These are phyloP conservation scores for Hansenula sp. DNA, from an alignment of 1,139 yeast species.

Conservation along the genomic window DNA sequence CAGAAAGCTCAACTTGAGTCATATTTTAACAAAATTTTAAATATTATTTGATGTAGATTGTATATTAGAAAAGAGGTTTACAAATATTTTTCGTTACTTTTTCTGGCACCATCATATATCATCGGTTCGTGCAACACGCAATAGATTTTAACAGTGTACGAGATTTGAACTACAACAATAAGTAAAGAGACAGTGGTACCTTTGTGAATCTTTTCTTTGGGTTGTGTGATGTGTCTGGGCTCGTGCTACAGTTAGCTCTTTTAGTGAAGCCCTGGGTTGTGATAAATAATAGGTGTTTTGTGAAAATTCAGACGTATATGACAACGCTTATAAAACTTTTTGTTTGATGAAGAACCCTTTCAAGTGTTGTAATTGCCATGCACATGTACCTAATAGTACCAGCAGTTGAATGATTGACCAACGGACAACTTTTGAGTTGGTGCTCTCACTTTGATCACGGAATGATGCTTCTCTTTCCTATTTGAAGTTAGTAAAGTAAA, in stretches of 20 bases:
- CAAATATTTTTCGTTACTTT: too few relatives aligned
- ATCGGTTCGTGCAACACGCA: too few relatives aligned
- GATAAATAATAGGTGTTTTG: too few relatives aligned
- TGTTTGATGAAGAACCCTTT: constrained; percentile 60
- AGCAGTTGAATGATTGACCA: constrained; percentile 52
- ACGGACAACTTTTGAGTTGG: constrained; percentile 45
- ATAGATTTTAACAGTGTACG: too few relatives aligned
- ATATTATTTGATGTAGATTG: background rate
- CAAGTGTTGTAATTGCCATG: constrained; percentile 58
- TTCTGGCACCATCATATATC: background rate
- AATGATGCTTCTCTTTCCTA: constrained; percentile 46
- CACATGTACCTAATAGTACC: constrained; percentile 44
- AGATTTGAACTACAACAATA: too few relatives aligned
- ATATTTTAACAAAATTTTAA: background rate
- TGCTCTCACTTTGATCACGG: constrained; percentile 50
- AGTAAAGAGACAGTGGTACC: too few relatives aligned
- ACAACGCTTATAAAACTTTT: constrained; percentile 39
- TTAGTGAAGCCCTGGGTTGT: too few relatives aligned
- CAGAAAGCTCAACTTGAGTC: constrained; percentile 4
- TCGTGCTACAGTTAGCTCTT: too few relatives aligned
- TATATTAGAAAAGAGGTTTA: background rate
- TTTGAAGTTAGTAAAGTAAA: constrained; percentile 19
- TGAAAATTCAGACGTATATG: background rate
- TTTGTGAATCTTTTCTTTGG: too few relatives aligned
- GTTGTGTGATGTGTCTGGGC: too few relatives aligned